Evolutionary conservation across 2,329 filamentous ascomycete genomes (phyloP), one percentile per base, ranked within the genome.

Genomic region (Aspergillus persii): DNA sequence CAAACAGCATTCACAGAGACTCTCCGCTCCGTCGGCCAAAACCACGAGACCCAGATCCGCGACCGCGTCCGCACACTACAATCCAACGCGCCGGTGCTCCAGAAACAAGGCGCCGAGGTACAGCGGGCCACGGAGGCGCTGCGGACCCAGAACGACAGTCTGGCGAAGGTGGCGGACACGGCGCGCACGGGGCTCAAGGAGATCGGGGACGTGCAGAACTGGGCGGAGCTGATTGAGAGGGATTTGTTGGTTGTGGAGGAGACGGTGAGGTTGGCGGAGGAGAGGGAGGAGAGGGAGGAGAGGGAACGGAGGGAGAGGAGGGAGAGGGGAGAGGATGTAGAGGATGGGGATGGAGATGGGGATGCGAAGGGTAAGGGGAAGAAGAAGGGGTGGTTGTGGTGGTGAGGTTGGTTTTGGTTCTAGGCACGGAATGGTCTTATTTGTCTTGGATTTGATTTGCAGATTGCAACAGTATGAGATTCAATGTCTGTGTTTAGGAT

Each of bases 151-250:
- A 83, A 79, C 65, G 79, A 78, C 33, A 78, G 83, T 68, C 81
- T 82, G 76, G 78, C 81, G 66, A 83, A 81, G 67, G 71, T 86
- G 54, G 77, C 81, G 27, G 83, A 84, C 61, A 79, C 78, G 63
- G 82, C 81, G 61, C 79, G 80, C 9, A 81, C 82, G 65, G 83
- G 83, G 57, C 66, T 88, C 62, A 86, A 86, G 70, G 84, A 86
- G 71, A 79, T 87, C 62, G 85, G 85, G n/a, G 84, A 87, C 65
- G 77, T 87, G 60, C 85, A 87, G 77, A 86, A 86, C 66, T 87
- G 84, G 84, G 83, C 85, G 23, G 85, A 87, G 76, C 77, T 86
- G 76, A 79, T 88, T 67, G 85, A 81, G 68, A 67, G 76, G 62
- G 79, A 81, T 71, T 64, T 81, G 53, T 66, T 77, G 61, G 69